Conservation (phyloP, 495 filamentous ascomycete genomes). For the Aspergillus ellipticus region DNA sequence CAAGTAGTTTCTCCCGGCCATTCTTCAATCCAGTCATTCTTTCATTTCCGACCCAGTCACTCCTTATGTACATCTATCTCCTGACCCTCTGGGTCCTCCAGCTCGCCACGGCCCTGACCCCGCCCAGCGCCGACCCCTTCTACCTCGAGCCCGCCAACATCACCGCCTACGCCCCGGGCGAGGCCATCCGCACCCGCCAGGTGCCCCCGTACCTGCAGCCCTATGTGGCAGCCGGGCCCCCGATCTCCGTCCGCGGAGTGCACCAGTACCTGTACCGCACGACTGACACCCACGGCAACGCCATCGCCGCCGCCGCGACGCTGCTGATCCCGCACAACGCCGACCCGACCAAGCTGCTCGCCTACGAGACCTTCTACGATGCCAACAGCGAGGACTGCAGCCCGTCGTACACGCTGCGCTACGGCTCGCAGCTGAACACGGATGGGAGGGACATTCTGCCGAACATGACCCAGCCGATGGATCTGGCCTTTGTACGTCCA, state of each 20-base stretch:
- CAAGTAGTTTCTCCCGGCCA: too few relatives aligned
- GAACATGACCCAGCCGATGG: too few relatives aligned
- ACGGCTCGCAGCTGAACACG: too few relatives aligned
- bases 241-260: conserved; percentile 36
- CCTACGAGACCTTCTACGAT: conserved; percentile 46
- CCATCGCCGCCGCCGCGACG: conserved; percentile 48
- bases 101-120: neutral
- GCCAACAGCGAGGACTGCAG: conserved; percentile 30
- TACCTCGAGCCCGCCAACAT: conserved; percentile 41
- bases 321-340: conserved; percentile 40
- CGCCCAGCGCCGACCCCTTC: conserved; percentile 37
- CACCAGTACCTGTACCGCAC: conserved; percentile 53
- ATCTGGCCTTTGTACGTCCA: too few relatives aligned
- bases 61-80: too few relatives aligned
- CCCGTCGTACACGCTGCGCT: neutral
- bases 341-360: conserved; percentile 32
- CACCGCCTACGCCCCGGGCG: conserved; percentile 34
- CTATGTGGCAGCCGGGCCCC: conserved; percentile 24
- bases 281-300: conserved; percentile 38
- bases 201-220: conserved; percentile 20
- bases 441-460: too few relatives aligned
- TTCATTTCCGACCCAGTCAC: too few relatives aligned
- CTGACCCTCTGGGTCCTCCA: too few relatives aligned
- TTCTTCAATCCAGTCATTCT: too few relatives aligned
- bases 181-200: conserved; percentile 40